Percentiles rank a stretch among this genome's conserved stretches.
Conservation (phyloP, 257 asterid genomes). For the Ajuga chamaepitys region DNA sequence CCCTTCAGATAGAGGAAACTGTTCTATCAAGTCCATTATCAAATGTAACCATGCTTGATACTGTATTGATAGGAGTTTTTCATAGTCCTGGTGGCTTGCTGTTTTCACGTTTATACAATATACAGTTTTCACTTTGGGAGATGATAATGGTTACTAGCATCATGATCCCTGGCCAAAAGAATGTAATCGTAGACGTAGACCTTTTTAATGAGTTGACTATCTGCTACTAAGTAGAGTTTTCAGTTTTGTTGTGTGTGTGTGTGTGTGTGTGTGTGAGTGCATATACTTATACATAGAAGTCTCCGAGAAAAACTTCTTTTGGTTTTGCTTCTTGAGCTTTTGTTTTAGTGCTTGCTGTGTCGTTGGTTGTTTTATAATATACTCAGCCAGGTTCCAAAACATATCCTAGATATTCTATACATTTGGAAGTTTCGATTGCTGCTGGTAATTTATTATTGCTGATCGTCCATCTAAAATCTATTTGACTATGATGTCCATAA, state of each 20-base stretch:
- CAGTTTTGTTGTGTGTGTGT: not conserved
- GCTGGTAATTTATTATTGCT: not conserved
- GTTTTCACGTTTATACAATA: not conserved
- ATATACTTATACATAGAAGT: not conserved
- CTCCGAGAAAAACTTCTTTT: not conserved
- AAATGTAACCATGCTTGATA: not conserved
- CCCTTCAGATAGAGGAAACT: not conserved
- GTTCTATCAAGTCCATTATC: not conserved
- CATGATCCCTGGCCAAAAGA: not conserved
- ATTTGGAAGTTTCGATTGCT: not conserved
- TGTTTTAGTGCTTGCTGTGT: not conserved
- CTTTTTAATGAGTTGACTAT: not conserved
- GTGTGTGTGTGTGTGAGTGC: not conserved
- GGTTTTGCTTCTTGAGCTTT: not conserved
- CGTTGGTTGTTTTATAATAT: not conserved
- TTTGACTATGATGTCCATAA: not conserved
- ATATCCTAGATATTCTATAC: not conserved
- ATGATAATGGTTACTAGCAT: not conserved
- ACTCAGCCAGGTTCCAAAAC: not conserved
- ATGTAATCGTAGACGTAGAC: not conserved
- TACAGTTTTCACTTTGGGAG: not conserved
- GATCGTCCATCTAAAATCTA: not conserved
- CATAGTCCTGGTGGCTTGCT: not conserved
- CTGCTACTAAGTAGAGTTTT: not conserved
- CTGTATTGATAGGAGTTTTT: not conserved